Percentiles rank a stretch among this genome's conserved stretches.
These are phyloP conservation scores for Saturnispora gosingensis DNA, from an alignment of 805 yeast species.

Conservation along the genomic window DNA sequence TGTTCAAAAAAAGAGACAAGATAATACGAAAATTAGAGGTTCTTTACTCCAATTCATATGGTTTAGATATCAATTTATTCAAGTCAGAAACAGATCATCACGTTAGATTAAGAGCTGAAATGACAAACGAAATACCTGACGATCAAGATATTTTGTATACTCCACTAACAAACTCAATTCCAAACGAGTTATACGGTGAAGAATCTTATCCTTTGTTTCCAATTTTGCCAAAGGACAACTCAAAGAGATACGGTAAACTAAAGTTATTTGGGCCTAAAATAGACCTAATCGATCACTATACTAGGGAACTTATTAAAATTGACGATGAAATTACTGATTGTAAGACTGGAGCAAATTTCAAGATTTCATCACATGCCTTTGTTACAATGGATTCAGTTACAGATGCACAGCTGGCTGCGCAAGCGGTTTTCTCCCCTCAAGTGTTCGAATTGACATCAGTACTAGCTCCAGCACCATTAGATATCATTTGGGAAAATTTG, in stretches of 20 bases:
- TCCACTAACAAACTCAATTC: constrained; percentile 6
- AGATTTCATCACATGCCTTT: constrained; percentile 46
- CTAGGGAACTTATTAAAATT: constrained; percentile 28
- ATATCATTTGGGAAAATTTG: constrained; percentile 70
- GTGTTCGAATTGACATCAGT: constrained; percentile 75
- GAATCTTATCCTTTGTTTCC: constrained; percentile 4
- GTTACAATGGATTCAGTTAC: constrained; percentile 92
- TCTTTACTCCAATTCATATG: constrained; percentile 33
- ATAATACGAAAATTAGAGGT: constrained; percentile 32
- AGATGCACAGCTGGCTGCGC: constrained; percentile 96
- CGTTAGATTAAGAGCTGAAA: constrained; percentile 25
- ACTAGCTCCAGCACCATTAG: constrained; percentile 94
- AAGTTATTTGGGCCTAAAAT: constrained; percentile 23
- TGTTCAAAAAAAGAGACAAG: constrained; percentile 29
- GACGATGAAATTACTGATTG: constrained; percentile 33
- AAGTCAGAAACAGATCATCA: constrained; percentile 13
- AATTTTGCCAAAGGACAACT: constrained; percentile 8
- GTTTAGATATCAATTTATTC: constrained; percentile 32
- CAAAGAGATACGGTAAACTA: constrained; percentile 19
- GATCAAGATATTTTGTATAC: constrained; percentile 12
- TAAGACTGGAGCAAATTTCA: constrained; percentile 28
- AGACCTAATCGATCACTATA: constrained; percentile 27
- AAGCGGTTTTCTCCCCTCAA: constrained; percentile 85
- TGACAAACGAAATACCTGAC: constrained; percentile 14
- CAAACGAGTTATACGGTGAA: constrained; percentile 1